phyloP scores from a whole-genome alignment of 2,329 filamentous ascomycete species.

The Chaetomiaceae sp. region DNA sequence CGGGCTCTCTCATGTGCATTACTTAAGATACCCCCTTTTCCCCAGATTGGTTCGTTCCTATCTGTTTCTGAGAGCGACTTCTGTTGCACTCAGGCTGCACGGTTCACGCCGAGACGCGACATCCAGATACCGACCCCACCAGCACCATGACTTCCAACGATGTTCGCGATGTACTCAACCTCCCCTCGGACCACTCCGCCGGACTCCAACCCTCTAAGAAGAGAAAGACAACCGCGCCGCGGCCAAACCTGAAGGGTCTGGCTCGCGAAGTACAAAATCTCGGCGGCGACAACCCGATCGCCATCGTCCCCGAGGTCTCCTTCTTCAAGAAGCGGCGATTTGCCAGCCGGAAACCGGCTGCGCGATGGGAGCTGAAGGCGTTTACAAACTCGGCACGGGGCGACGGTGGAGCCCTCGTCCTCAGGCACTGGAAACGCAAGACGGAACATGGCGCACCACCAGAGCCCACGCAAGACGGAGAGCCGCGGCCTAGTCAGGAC shows the following conservation, averaged over 20 bases:
- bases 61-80: background rate
- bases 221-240: slow-evolving; percentile 60
- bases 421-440: slow-evolving; percentile 78
- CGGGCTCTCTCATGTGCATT: background rate
- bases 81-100: background rate
- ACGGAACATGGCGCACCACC: slow-evolving; percentile 38
- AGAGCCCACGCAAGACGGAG: slow-evolving; percentile 33
- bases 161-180: slow-evolving; percentile 82
- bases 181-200: slow-evolving; percentile 57
- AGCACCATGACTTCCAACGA: slow-evolving; percentile 67
- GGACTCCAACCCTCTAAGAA: slow-evolving; percentile 65
- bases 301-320: slow-evolving; percentile 58
- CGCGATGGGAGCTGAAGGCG: slow-evolving; percentile 61
- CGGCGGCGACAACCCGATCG: slow-evolving; percentile 62
- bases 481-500: slow-evolving; percentile 32
- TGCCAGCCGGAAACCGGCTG: slow-evolving; percentile 50
- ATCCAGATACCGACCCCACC: slow-evolving; percentile 17
- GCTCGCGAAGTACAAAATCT: slow-evolving; percentile 63
- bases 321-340: slow-evolving; percentile 57
- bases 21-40: slow-evolving; percentile 1
- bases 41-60: background rate
- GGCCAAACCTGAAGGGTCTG: slow-evolving; percentile 58
- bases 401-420: slow-evolving; percentile 58
- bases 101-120: slow-evolving; percentile 13
- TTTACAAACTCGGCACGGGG: slow-evolving; percentile 75